Percentiles rank a stretch among this genome's conserved stretches.
These are phyloP conservation scores for Aleurites moluccanus DNA, from an alignment of 441 rosid species.

Conservation along the genomic window DNA sequence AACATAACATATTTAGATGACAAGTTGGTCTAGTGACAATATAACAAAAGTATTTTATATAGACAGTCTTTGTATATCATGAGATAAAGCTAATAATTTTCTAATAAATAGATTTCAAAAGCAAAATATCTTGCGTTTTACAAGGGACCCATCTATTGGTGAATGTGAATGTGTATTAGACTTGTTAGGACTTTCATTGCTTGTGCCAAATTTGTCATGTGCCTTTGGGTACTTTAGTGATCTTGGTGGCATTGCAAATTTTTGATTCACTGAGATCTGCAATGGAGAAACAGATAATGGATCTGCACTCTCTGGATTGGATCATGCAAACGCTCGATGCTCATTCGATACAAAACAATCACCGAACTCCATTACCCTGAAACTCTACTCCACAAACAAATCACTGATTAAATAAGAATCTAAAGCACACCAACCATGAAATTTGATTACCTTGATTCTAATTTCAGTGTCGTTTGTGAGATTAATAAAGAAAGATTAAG, in stretches of 20 bases:
- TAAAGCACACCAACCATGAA: too few relatives aligned
- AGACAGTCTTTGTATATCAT: too few relatives aligned
- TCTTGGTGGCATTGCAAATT: constrained; percentile 35
- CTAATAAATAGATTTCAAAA: too few relatives aligned
- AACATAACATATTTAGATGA: too few relatives aligned
- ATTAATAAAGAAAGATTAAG: too few relatives aligned
- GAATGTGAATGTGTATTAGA: constrained; percentile 37
- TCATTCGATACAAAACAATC: constrained; percentile 37
- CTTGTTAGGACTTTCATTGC: constrained; percentile 35
- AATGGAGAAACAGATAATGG: constrained; percentile 40
- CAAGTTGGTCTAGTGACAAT: neutral
- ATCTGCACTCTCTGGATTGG: constrained; percentile 43
- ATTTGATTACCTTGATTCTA: too few relatives aligned
- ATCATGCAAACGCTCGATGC: constrained; percentile 27
- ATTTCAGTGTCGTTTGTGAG: too few relatives aligned
- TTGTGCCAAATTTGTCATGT: too few relatives aligned
- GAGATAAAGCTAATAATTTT: too few relatives aligned
- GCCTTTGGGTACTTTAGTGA: too few relatives aligned
- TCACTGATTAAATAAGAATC: too few relatives aligned
- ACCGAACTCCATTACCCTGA: constrained; percentile 41
- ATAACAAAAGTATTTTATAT: too few relatives aligned
- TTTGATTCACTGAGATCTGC: constrained; percentile 35
- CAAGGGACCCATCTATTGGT: constrained; percentile 37
- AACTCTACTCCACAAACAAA: constrained; percentile 24
- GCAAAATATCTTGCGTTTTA: constrained; percentile 41